Base-by-base conservation (phyloP, 2,329 filamentous ascomycete species). In the Ceratocystis ficicola region DNA sequence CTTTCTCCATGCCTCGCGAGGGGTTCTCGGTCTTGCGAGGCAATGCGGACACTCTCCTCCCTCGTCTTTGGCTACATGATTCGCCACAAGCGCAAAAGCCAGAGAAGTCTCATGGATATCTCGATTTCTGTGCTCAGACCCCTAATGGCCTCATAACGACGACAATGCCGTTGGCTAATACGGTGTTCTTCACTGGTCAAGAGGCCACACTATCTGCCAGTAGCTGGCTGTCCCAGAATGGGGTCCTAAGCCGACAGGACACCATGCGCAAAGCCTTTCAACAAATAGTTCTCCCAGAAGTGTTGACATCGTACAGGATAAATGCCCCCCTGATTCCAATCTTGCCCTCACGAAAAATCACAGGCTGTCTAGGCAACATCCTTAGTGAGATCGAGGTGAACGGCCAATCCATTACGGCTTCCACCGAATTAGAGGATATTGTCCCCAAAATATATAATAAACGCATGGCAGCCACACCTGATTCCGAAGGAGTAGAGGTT, bases 361-460 rank as follows among this genome's bases (percentile, higher is more conserved):
- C 80, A 0, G 81, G 83, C 46, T 84, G 85, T 44, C 83, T 92
- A 71, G 90, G 90, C 2, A 95, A 95, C 74, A 93, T 95, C 65
- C 78, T 94, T 25, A 83, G 86, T 41, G 81, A 83, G 52, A 72
- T 92, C 8, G 77, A 82, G 17, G 75, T 81, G 20, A 78, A 25
- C 78, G 77, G 3, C 41, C 15, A 32, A n/a, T 71, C 74, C 1
- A 76, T 80, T 0, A 85, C 87, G 12, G 88, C 89, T 2, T 91
- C 88, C 0, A 79, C 81, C 32, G 89, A 93, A 72, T 77, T 93
- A 1, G 89, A 94, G 72, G 73, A 73, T 20, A 78, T 81, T 3
- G 85, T 93, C 1, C 81, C 83, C 4, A 74, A 75, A 5, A 81
- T 87, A 36, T 82, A 87, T 68, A 76, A 79, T 30, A 72, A 75